Evolutionary conservation across 768 basidiomycete species (phyloP), one percentile per base, ranked within the genome.

Genomic region (Thelephora aurantiotincta): DNA sequence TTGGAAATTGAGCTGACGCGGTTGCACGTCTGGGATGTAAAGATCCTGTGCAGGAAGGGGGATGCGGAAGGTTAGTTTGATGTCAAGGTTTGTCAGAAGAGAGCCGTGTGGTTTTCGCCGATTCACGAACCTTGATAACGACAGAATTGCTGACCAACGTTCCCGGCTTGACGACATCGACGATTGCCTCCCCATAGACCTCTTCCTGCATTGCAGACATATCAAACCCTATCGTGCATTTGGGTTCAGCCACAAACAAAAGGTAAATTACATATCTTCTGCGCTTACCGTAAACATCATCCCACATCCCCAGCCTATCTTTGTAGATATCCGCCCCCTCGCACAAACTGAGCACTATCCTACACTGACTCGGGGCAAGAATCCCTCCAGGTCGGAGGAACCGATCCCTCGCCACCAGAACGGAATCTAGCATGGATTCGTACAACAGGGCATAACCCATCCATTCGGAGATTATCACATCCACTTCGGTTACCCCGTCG

Each of bases 341-440:
- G 54, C 85, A 87, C 12, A 91, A 74, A 14, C 72, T 77, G n/a
- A 97, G 63, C 68, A 86, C 75, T 68, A 98, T 85, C 57, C 77
- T 72, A 52, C 80, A 86, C 54, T 97, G 89, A 53, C 83, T 89
- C 0, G 94, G 93, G 1, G 85, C 90, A 81, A 98, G 82, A 20
- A 96, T 65, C 1, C 93, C 91, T 4, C 64, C 74, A 0, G 80
- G 75, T 43, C 69, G 68, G 30, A 98, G 70, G 66, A 90, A 97
- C 18, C 82, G 74, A 61, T 97, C 91, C 14, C 94, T 74, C 0
- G 94, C 94, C 51, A 69, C 66, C 16, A 99, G 68, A 14, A 99
- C 94, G 1, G 92, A 94, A 62, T 97, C 94, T 33, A 98, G 75
- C 94, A 99, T 97, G 37, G 85, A 88, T 64, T 99, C 94, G 63